Base-by-base conservation (phyloP, 345 rosid species). In the Gossypium turneri region DNA sequence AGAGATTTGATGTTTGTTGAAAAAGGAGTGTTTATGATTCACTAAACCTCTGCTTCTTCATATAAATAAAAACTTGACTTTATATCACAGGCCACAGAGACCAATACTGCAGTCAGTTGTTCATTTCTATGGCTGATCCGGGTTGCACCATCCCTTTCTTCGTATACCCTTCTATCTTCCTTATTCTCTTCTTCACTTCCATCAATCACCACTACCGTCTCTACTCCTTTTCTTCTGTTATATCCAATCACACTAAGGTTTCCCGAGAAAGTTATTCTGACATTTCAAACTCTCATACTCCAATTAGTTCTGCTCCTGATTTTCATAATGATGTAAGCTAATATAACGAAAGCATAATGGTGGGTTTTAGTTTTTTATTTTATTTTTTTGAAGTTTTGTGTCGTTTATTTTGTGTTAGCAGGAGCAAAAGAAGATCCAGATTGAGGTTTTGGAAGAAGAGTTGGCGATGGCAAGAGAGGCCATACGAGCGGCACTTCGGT, bases 401-500 rank as follows among this genome's bases (percentile, higher is more conserved):
- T 41, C 8, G 41, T 73, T 7, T 24, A 45, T 47, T 24, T 67
- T 17, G 53, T 7, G 7, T 41, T 3, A 15, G 17, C 67, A 57
- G 82, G 73, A 45, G 67, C 70, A 57, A 61, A 45, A 48, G 53
- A 73, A 73, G 79, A 78, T 80, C 60, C 68, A 3, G 77, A 75
- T 55, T 24, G 85, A 84, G 76, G 85, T 79, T 75, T 76, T 84
- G 38, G 92, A 92, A 77, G 86, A 82, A 70, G 89, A 89, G 0
- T 74, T 92, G 45, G 90, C 90, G 4, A 85, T 77, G 67, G 88
- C 94, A 3, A 84, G 97, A 77, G 90, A 86, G 4, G 89, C 92
- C 16, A 90, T 92, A 60, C 73, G 63, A 13, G 57, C 56, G 52
- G 94, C 92, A 4, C 76, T 82, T 70, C 82, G 81, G 34, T 75